A percentile compares a stretch with the other conserved stretches of the same genome.
Conservation (phyloP, 2,329 filamentous ascomycete genomes). For the Lachnellula subtilissima region DNA sequence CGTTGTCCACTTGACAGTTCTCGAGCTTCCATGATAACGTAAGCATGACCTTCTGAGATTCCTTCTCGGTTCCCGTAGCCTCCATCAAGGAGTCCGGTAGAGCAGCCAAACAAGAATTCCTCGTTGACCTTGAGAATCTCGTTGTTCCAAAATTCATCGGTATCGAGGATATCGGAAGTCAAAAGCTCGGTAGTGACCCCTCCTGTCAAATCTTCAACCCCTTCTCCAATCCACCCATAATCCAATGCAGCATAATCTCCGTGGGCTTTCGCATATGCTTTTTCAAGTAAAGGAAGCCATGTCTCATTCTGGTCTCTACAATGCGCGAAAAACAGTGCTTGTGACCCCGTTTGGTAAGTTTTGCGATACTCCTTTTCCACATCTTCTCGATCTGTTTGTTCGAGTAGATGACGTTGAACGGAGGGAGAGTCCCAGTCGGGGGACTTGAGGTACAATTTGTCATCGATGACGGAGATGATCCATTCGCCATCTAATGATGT, state of each 20-base stretch:
- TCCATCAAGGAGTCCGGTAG: constrained; percentile 57
- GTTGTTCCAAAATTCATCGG: constrained; percentile 77
- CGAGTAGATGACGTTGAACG: constrained; percentile 67
- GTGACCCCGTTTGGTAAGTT: constrained; percentile 52
- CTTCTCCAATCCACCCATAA: constrained; percentile 60
- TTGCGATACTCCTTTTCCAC: constrained; percentile 65
- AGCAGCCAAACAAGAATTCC: constrained; percentile 72
- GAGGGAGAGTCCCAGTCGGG: constrained; percentile 77
- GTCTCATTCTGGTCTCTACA: constrained; percentile 74
- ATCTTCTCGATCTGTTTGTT: constrained; percentile 70
- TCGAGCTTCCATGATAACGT: constrained; percentile 56
- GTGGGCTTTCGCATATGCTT: constrained; percentile 80
- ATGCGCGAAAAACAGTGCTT: constrained; percentile 73
- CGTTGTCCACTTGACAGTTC: constrained; percentile 48
- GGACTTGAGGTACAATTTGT: constrained; percentile 80
- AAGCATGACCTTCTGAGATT: constrained; percentile 55
- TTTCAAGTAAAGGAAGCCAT: constrained; percentile 75
- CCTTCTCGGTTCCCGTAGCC: constrained; percentile 57
- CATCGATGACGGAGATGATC: constrained; percentile 87
- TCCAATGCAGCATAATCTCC: constrained; percentile 73
- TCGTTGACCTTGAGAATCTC: constrained; percentile 77
- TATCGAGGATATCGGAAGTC: constrained; percentile 68
- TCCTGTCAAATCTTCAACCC: constrained; percentile 56
- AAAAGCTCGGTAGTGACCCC: constrained; percentile 69
- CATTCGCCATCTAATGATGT: constrained; percentile 66